Evolutionary conservation across 352 stramenopile genomes (phyloP).

Genomic region (Globisporangium nunn): DNA sequence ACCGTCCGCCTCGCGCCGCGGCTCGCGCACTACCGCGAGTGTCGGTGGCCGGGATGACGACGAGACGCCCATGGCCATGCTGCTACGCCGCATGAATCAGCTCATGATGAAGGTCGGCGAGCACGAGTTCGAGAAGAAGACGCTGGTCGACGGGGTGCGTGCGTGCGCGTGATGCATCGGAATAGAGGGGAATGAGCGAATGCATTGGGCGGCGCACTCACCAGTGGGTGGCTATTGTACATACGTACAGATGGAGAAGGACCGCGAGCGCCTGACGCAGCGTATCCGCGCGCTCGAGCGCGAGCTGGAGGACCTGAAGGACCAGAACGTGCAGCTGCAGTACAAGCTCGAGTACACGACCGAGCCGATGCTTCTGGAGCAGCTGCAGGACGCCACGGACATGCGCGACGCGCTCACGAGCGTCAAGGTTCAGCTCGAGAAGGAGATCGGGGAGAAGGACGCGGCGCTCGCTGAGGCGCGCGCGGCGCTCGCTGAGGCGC

Average conservation of each 20-base stretch:
- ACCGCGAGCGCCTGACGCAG: slow-evolving; percentile 37
- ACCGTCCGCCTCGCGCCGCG: slow-evolving; percentile 8
- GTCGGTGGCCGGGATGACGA: slow-evolving; percentile 12
- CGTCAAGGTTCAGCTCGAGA: slow-evolving; percentile 66
- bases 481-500: slow-evolving; percentile 12
- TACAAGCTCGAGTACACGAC: slow-evolving; percentile 81
- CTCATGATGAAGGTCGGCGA: slow-evolving; percentile 82
- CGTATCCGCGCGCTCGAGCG: slow-evolving; percentile 40
- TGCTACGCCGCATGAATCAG: slow-evolving; percentile 71
- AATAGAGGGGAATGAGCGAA: neutral
- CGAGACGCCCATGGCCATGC: slow-evolving; percentile 60
- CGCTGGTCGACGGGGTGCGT: slow-evolving; percentile 56
- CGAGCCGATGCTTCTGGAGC: slow-evolving; percentile 77
- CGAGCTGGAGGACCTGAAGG: slow-evolving; percentile 61
- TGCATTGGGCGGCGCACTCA: neutral
- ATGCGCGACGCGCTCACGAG: slow-evolving; percentile 67
- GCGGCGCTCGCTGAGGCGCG: slow-evolving; percentile 27
- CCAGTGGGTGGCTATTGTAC: too few species aligned
- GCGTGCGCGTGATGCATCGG: neutral
- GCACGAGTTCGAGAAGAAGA: slow-evolving; percentile 86
- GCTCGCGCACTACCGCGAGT: slow-evolving; percentile 2
- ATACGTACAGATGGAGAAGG: slow-evolving; percentile 61
- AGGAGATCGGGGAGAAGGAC: slow-evolving; percentile 64
- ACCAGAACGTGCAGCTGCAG: slow-evolving; percentile 79
- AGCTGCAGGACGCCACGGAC: slow-evolving; percentile 70